A percentile compares a stretch with the other conserved stretches of the same genome.
These are phyloP conservation scores for Mycena sanguinolenta DNA, from an alignment of 768 basidiomycete species.

Conservation along the genomic window DNA sequence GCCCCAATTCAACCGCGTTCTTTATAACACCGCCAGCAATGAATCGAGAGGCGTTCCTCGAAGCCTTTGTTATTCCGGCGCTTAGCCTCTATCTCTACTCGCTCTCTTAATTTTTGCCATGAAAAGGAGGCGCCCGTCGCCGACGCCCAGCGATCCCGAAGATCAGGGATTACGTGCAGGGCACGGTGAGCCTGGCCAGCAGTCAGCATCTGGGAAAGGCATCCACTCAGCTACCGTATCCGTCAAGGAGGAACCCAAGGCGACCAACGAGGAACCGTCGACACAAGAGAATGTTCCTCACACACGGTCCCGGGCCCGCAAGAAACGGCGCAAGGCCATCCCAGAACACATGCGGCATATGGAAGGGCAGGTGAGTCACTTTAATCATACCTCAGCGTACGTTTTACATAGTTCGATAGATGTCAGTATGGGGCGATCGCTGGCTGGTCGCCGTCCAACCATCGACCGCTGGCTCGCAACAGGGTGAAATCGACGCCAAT, in stretches of 20 bases:
- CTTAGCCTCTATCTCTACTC: conserved; percentile 23
- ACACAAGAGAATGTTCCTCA: not conserved
- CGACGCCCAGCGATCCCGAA: conserved; percentile 12
- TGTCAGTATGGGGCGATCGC: conserved; percentile 28
- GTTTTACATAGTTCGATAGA: conserved; percentile 21
- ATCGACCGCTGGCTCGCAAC: conserved; percentile 25
- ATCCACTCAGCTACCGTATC: not conserved
- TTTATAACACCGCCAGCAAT: conserved; percentile 24
- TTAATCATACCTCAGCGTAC: not conserved
- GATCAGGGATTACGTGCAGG: not conserved
- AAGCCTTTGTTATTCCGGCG: conserved; percentile 14
- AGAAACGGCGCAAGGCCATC: conserved; percentile 33
- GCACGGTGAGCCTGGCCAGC: not conserved
- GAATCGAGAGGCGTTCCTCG: conserved; percentile 16
- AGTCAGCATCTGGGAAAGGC: not conserved
- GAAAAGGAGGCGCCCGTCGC: conserved; percentile 19
- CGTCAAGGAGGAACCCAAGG: not conserved
- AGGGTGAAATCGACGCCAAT: conserved; percentile 23
- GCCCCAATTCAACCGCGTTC: not conserved
- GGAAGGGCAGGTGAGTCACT: conserved; percentile 23
- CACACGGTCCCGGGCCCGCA: conserved; percentile 15
- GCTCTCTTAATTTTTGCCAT: conserved; percentile 30
- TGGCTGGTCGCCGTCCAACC: conserved; percentile 24
- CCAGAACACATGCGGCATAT: conserved; percentile 32
- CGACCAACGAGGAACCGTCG: not conserved